These are phyloP conservation scores for Monosporascus ibericus DNA, from an alignment of 2,329 filamentous ascomycete species.

Conservation along the genomic window DNA sequence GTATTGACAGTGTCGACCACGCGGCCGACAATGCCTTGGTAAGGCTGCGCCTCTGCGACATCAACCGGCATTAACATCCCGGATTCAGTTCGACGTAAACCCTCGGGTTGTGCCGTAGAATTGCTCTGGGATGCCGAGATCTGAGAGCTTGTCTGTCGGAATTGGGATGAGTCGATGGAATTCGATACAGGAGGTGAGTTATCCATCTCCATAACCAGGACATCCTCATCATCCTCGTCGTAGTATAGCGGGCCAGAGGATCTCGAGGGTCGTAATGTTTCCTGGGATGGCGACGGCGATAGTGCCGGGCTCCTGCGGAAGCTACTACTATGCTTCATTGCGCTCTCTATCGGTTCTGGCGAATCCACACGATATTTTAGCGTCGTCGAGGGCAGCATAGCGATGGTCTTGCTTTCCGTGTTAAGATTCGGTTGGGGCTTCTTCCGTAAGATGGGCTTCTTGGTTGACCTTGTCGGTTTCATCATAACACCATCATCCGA, in stretches of 20 bases:
- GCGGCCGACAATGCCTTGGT: constrained; percentile 65
- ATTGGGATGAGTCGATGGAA: constrained; percentile 11
- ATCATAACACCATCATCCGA: constrained; percentile 82
- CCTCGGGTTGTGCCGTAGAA: constrained; percentile 46
- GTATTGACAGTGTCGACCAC: constrained; percentile 77
- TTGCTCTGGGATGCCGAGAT: constrained; percentile 43
- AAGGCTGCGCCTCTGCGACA: constrained; percentile 58
- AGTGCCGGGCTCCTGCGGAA: constrained; percentile 43
- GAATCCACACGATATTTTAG: constrained; percentile 78
- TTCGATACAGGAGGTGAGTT: constrained; percentile 24
- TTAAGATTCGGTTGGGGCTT: constrained; percentile 36
- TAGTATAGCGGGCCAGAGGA: constrained; percentile 61
- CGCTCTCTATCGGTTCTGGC: constrained; percentile 57
- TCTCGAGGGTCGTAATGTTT: constrained; percentile 69
- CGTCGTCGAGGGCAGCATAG: constrained; percentile 80
- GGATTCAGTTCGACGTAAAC: constrained; percentile 72
- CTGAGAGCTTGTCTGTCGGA: constrained; percentile 30
- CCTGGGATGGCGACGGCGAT: constrained; percentile 74
- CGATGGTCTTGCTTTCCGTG: constrained; percentile 76
- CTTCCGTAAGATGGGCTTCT: constrained; percentile 46
- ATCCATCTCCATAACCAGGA: constrained; percentile 49
- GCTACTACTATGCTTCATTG: constrained; percentile 53
- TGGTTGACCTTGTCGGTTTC: constrained; percentile 57
- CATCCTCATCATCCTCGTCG: constrained; percentile 53
- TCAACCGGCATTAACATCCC: constrained; percentile 91